These are phyloP conservation scores for Fomitopsis serialis DNA, from an alignment of 768 basidiomycete species.

Conservation along the genomic window DNA sequence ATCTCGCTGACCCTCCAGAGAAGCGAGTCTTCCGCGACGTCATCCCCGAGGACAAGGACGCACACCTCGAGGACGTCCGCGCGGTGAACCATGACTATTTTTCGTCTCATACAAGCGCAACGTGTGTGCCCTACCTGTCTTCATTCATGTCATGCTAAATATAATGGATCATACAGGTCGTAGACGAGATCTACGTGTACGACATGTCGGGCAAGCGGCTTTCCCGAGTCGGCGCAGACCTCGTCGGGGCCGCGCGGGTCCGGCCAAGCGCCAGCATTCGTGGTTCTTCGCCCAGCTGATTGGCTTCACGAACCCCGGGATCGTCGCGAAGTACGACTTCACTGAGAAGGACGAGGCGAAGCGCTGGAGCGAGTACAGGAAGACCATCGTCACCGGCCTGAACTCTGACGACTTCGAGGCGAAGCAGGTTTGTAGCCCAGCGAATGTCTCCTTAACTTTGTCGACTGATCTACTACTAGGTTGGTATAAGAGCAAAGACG, in stretches of 20 bases:
- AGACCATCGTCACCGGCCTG: slow-evolving; percentile 55
- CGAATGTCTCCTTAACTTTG: slow-evolving; percentile 3
- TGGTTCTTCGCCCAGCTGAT: slow-evolving; percentile 62
- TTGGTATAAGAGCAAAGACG: slow-evolving; percentile 78
- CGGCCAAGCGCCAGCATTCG: slow-evolving; percentile 43
- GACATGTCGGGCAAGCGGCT: slow-evolving; percentile 46
- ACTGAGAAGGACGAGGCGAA: slow-evolving; percentile 31
- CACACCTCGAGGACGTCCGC: slow-evolving; percentile 47
- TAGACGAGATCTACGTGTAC: slow-evolving; percentile 76
- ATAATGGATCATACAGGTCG: slow-evolving; percentile 51
- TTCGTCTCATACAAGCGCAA: slow-evolving; percentile 64
- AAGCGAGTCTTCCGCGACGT: slow-evolving; percentile 47
- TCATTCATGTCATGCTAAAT: neutral
- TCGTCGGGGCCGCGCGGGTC: slow-evolving; percentile 60
- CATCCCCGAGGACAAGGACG: slow-evolving; percentile 64
- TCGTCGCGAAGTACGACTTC: slow-evolving; percentile 61
- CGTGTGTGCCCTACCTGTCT: slow-evolving; percentile 32
- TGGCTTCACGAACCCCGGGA: slow-evolving; percentile 71
- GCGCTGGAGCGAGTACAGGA: slow-evolving; percentile 54
- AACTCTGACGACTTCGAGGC: slow-evolving; percentile 63
- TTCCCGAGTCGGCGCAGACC: slow-evolving; percentile 53
- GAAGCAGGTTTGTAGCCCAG: slow-evolving; percentile 41
- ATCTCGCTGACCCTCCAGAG: slow-evolving; percentile 41
- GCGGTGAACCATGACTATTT: slow-evolving; percentile 53
- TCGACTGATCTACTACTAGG: slow-evolving; percentile 33